A percentile compares a stretch with the other conserved stretches of the same genome.
Conservation (phyloP, 306 rosid genomes). For the Acmispon strigosus region DNA sequence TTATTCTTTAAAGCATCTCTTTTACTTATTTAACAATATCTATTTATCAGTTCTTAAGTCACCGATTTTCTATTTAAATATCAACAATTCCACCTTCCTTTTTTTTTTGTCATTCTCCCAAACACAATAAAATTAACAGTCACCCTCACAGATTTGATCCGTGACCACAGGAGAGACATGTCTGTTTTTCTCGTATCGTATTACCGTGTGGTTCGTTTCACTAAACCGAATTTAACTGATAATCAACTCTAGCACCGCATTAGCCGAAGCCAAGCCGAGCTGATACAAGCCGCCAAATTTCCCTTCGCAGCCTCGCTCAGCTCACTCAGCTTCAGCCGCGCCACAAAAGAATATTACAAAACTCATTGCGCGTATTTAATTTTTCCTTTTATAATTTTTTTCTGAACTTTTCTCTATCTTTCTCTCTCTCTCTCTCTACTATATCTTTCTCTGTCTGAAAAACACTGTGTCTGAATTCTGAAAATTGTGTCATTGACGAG, state of each 20-base stretch:
- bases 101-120: not conserved
- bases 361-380: slow-evolving; percentile 13
- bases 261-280: slow-evolving; percentile 3
- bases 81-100: too few species aligned
- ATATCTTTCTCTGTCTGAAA: not conserved
- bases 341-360: slow-evolving; percentile 1
- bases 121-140: not conserved
- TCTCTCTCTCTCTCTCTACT: not conserved
- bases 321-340: slow-evolving; percentile 32
- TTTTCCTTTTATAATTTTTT: too few species aligned
- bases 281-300: not conserved
- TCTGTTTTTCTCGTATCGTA: not conserved
- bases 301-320: slow-evolving; percentile 13
- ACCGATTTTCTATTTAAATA: too few species aligned
- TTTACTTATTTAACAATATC: too few species aligned
- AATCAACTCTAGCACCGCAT: not conserved
- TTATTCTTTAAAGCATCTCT: too few species aligned
- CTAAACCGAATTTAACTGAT: slow-evolving; percentile 24
- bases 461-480: not conserved
- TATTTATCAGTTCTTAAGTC: too few species aligned
- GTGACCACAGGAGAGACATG: not conserved
- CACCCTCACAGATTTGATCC: not conserved
- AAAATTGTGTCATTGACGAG: slow-evolving; percentile 17
- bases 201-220: not conserved
- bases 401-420: not conserved